Conservation (phyloP, 352 stramenopile species). For the Phytophthora citrophthora region DNA sequence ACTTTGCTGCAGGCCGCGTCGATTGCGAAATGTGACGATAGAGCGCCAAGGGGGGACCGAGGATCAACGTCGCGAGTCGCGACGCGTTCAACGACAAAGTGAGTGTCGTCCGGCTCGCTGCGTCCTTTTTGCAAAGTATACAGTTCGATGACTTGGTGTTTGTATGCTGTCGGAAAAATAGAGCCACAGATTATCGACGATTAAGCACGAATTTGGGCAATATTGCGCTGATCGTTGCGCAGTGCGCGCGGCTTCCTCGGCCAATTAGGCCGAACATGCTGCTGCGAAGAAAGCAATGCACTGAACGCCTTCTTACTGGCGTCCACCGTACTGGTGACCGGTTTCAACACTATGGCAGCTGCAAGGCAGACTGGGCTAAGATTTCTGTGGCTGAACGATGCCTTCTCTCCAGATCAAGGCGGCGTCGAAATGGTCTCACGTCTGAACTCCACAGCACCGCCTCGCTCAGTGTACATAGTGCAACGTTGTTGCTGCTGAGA, state of each 20-base stretch:
- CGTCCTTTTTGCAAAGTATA: slow-evolving; percentile 29
- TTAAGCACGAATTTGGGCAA: background rate
- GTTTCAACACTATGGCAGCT: slow-evolving; percentile 16
- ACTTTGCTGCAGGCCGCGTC: slow-evolving; percentile 18
- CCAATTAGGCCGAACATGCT: slow-evolving; percentile 3
- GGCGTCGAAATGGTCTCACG: slow-evolving; percentile 8
- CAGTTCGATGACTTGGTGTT: slow-evolving; percentile 24
- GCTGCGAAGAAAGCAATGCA: slow-evolving; percentile 6
- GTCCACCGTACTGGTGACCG: background rate
- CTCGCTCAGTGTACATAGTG: background rate
- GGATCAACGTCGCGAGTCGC: slow-evolving; percentile 27
- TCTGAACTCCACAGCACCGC: slow-evolving; percentile 8
- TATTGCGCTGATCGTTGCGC: slow-evolving; percentile 13
- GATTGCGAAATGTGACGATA: slow-evolving; percentile 37
- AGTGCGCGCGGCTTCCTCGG: slow-evolving; percentile 3
- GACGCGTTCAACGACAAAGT: slow-evolving; percentile 27
- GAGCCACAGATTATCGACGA: background rate
- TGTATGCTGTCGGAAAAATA: slow-evolving; percentile 8
- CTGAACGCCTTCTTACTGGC: too few relatives aligned
- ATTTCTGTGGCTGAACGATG: slow-evolving; percentile 19
- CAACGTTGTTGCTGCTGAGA: slow-evolving; percentile 6
- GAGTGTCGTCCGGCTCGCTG: slow-evolving; percentile 20
- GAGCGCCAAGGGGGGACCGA: slow-evolving; percentile 11
- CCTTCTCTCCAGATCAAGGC: slow-evolving; percentile 13
- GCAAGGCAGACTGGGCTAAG: slow-evolving; percentile 28